phyloP scores from a whole-genome alignment of 192 early-diverging fungal genomes.

The Borealophlyctis nickersoniae region DNA sequence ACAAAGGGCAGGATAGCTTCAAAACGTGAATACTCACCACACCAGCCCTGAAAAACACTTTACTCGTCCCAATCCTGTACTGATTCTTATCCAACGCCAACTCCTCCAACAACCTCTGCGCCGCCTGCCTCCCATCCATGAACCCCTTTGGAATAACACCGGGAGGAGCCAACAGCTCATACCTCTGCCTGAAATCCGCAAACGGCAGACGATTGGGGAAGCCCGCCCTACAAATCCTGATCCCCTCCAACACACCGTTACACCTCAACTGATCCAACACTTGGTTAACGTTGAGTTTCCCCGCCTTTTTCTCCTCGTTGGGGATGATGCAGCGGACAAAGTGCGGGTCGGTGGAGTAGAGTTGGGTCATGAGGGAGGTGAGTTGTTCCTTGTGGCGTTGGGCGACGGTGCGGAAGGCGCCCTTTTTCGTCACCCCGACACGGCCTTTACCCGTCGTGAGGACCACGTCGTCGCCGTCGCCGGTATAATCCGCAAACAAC shows the following conservation, averaged over 20 bases:
- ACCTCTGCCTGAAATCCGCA: slow-evolving; percentile 89
- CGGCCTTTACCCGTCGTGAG: slow-evolving; percentile 28
- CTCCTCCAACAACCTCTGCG: slow-evolving; percentile 71
- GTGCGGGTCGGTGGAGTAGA: slow-evolving; percentile 90
- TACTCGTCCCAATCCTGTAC: slow-evolving; percentile 86
- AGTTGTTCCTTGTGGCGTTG: slow-evolving; percentile 95
- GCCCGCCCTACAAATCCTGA: slow-evolving; percentile 91
- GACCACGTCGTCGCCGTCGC: slow-evolving; percentile 61
- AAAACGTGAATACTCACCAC: slow-evolving; percentile 57
- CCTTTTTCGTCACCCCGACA: slow-evolving; percentile 64
- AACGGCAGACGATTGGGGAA: slow-evolving; percentile 92
- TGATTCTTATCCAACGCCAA: slow-evolving; percentile 74
- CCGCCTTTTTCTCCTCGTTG: slow-evolving; percentile 85
- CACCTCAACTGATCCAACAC: slow-evolving; percentile 93
- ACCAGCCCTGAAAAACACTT: slow-evolving; percentile 96
- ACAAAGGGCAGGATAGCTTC: neutral
- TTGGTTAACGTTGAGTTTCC: slow-evolving; percentile 74
- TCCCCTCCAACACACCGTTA: slow-evolving; percentile 97
- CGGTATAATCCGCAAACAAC: slow-evolving; percentile 80
- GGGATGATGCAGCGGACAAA: slow-evolving; percentile 99
- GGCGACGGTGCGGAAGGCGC: slow-evolving; percentile 88
- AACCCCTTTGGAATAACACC: slow-evolving; percentile 77
- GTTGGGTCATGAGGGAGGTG: slow-evolving; percentile 79
- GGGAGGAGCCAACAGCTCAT: slow-evolving; percentile 86
- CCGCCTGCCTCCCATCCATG: slow-evolving; percentile 86